phyloP scores from a whole-genome alignment of 2,329 filamentous ascomycete species.

The Claviceps purpurea region DNA sequence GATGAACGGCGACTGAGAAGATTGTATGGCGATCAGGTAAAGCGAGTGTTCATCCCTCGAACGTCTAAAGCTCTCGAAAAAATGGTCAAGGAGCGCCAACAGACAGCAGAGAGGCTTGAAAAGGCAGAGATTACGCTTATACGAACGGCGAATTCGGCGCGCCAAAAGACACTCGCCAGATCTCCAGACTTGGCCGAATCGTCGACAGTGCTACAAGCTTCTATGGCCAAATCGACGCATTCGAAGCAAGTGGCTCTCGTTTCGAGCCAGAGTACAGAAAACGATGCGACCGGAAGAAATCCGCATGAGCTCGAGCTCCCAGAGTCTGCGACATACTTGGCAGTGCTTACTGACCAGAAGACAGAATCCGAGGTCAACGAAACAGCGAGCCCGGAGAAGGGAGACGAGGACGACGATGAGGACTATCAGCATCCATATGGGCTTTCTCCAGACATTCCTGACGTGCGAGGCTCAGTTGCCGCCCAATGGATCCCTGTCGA shows the following conservation, averaged over 20 bases:
- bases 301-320: constrained; percentile 6
- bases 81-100: constrained; percentile 68
- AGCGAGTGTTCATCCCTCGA: constrained; percentile 71
- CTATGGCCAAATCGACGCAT: neutral
- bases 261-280: constrained; percentile 2
- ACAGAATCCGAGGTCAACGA: neutral
- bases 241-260: constrained; percentile 4
- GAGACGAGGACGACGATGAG: constrained; percentile 15
- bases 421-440: constrained; percentile 24
- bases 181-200: neutral
- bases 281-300: neutral
- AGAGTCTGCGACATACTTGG: constrained; percentile 2
- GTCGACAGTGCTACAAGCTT: neutral
- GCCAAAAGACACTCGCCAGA: constrained; percentile 31
- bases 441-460: constrained; percentile 20
- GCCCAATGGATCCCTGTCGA: constrained; percentile 61
- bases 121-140: constrained; percentile 78
- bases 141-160: constrained; percentile 59
- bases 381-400: neutral
- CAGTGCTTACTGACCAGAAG: neutral
- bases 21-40: constrained; percentile 72
- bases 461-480: constrained; percentile 41
- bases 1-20: constrained; percentile 62
- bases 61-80: constrained; percentile 68
- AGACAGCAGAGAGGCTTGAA: constrained; percentile 70